Evolutionary conservation across 129 eudicot genomes (phyloP).

Genomic region (Tagetes patula): DNA sequence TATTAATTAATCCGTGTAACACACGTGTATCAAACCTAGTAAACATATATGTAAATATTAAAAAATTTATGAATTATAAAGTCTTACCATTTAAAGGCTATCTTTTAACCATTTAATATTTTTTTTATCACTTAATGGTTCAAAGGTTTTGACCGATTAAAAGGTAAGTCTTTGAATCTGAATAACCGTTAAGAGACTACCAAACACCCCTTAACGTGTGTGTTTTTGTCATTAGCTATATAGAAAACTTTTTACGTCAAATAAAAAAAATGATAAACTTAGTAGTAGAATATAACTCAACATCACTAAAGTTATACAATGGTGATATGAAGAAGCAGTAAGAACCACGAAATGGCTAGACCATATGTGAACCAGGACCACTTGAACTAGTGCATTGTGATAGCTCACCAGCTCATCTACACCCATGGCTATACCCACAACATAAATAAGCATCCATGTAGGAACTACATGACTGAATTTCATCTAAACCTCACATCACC

Average conservation of each 20-base stretch:
- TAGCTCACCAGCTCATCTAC: constrained; percentile 3
- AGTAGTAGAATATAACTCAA: too few species aligned
- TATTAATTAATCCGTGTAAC: too few species aligned
- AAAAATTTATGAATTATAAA: too few species aligned
- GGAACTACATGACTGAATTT: not conserved
- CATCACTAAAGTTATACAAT: not conserved
- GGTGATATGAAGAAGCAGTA: constrained; percentile 1
- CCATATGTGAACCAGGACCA: constrained; percentile 2
- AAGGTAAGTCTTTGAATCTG: too few species aligned
- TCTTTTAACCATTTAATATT: too few species aligned
- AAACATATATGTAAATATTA: not conserved
- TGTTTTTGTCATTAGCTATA: not conserved
- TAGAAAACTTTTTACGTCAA: too few species aligned
- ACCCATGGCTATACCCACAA: not conserved
- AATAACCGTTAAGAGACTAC: too few species aligned
- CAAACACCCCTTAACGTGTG: not conserved
- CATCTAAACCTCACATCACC: not conserved
- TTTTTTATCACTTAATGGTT: too few species aligned
- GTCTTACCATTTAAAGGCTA: too few species aligned
- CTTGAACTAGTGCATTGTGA: constrained; percentile 1
- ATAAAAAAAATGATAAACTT: too few species aligned
- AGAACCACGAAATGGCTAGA: constrained; percentile 13
- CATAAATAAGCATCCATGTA: constrained; percentile 11
- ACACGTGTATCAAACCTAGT: too few species aligned
- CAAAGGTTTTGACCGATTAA: too few species aligned